Evolutionary conservation across 306 rosid genomes (phyloP), one percentile per base, ranked within the genome.

Genomic region (Lupinus albus): DNA sequence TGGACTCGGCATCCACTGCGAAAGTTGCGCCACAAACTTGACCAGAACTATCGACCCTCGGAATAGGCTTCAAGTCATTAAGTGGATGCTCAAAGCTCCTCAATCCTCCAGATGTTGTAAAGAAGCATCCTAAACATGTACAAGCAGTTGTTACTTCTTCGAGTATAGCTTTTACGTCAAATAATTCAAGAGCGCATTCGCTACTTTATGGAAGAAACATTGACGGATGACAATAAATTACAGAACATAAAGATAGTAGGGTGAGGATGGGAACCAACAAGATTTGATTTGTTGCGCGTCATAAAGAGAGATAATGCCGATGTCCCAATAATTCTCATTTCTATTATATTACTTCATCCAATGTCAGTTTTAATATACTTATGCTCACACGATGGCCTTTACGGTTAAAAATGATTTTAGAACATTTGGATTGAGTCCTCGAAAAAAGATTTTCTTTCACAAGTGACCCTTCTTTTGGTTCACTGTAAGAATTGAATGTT

Each of bases 21-120:
- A 93, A 93, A 73, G 67, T 90, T 14, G 92, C 86, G 78, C 99
- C 99, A n/a, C 90, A 90, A 52, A 90, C 70, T 41, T 93, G 58
- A 59, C 99, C 99, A 0, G 94, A 86, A 77, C 97, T 90, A 81
- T 90, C 99, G 76, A 88, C 91, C 85, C 97, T 84, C 25, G 99
- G 99, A 59, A 93, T 82, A 7, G 97, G 80, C 91, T 86, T 93
- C 88, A 93, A 42, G 82, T 90, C 91, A 55, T 93, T 84, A 49
- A 82, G 84, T 9, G 99, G 99, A 79, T 90, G 96, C 85, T 93
- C 99, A 42, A 67, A 93, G 64, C 96, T 93, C 79, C 92, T 90
- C 88, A 93, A 79, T 50, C 99, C 99, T 66, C 94, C 90, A 2
- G 90, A 76, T 48, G 91, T 78, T 70, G 95, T 78, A 81, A 88